A percentile compares a stretch with the other conserved stretches of the same genome.
Conservation (phyloP, 106 monocot species). For the Apostasia ramifera region DNA sequence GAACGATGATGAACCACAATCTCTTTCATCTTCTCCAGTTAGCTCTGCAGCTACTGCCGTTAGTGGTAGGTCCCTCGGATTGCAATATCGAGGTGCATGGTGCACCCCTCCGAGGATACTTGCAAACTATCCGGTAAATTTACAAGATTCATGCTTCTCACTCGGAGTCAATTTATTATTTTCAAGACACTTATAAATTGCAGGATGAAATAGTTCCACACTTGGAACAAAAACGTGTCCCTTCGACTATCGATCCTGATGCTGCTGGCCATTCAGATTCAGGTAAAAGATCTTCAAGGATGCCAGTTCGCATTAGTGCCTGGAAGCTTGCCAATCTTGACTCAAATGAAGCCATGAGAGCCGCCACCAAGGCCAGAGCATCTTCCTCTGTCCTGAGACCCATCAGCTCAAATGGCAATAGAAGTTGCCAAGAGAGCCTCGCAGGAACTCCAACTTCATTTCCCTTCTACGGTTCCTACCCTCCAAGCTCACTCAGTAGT, state of each 20-base stretch:
- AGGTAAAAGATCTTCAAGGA: constrained; percentile 24
- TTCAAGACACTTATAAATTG: neutral
- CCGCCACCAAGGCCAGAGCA: constrained; percentile 58
- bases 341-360: constrained; percentile 42
- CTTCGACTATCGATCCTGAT: constrained; percentile 60
- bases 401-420: constrained; percentile 24
- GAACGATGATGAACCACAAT: constrained; percentile 31
- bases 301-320: constrained; percentile 45
- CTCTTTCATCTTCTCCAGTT: constrained; percentile 45
- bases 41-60: constrained; percentile 50
- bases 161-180: no score
- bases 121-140: constrained; percentile 18
- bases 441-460: constrained; percentile 16
- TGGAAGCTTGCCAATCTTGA: constrained; percentile 68
- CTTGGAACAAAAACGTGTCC: constrained; percentile 30
- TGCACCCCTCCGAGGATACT: constrained; percentile 55
- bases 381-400: constrained; percentile 63
- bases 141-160: neutral
- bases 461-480: constrained; percentile 27
- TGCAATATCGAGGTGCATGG: constrained; percentile 61
- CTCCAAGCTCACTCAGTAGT: constrained; percentile 31
- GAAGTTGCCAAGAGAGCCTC: constrained; percentile 26
- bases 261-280: constrained; percentile 7
- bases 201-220: constrained; percentile 37
- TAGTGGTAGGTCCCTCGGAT: constrained; percentile 40